Evolutionary conservation across 164 flowering plant species (phyloP), one percentile per base, ranked within the genome.

Genomic region (Magnolia kwangsiensis): DNA sequence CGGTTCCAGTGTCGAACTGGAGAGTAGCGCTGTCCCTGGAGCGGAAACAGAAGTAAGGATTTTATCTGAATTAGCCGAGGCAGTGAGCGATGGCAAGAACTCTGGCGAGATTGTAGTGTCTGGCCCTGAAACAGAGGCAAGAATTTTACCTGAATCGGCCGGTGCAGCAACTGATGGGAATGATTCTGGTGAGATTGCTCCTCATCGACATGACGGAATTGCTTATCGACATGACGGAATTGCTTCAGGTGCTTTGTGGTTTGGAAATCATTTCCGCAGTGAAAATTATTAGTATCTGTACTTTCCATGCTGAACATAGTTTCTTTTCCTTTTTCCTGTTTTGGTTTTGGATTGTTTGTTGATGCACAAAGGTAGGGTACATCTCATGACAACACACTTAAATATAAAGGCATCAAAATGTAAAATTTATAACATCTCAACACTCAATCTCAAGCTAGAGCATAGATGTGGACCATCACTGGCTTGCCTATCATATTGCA

Each of bases 1-100:
- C 61, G 61, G 61, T 16, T 55, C 61, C 4, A 55, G 63, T n/a
- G 55, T 7, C 20, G 73, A 71, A n/a, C 49, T 9, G 27, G 73
- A n/a, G 59, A 24, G 23, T 7, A 21, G 45, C 10, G 37, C 23
- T 7, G 59, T 13, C n/a, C 19, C 7, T 29, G 72, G 19, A 20
- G 8, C 45, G 16, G 70, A 23, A 67, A 27, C 8, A 4, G 64
- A 37, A 7, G 63, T 31, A 13, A 14, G 18, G 20, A 8, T 55
- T n/a, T 59, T 21, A 3, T 21, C 21, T 59, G 74, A 72, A 72
- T 23, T 72, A 11, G 64, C 51, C 23, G 74, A 72, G 64, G 45
- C 37, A 23, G 45, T 7, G 21, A 37, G 64, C 20, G 64, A 63
- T 72, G 74, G 64, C 8, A 37, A 37, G 45, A 55, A 55, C 61